Conservation (phyloP, 2,329 filamentous ascomycete genomes). For the Mycosphaerelloides madeirae region DNA sequence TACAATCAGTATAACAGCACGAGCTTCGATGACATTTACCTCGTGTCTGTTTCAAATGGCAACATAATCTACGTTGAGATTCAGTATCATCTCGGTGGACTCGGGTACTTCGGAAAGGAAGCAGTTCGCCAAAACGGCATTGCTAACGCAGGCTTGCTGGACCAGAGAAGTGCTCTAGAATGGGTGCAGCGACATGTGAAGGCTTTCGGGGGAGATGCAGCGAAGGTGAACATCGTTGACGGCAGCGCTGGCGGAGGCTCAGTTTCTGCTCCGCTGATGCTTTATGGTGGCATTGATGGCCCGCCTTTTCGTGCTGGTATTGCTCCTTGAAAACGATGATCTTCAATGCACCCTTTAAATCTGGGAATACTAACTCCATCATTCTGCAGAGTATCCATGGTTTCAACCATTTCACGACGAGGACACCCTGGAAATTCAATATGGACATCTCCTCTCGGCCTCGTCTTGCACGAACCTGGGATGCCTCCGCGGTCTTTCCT, state of each 20-base stretch:
- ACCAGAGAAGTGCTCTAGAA: conserved; percentile 27
- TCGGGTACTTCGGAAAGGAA: conserved; percentile 25
- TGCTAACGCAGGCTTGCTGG: conserved; percentile 21
- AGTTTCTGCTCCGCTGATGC: conserved; percentile 15
- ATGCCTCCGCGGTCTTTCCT: conserved; percentile 24
- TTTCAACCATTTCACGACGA: conserved; percentile 30
- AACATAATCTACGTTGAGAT: conserved; percentile 32
- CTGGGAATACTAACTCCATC: neutral
- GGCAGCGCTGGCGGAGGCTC: conserved; percentile 27
- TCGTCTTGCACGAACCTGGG: conserved; percentile 30
- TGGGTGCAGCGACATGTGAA: conserved; percentile 28
- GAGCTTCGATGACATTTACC: conserved; percentile 20
- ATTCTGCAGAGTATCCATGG: conserved; percentile 34
- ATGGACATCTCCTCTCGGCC: conserved; percentile 23
- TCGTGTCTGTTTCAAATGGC: conserved; percentile 30
- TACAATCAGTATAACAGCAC: conserved; percentile 31
- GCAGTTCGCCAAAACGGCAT: conserved; percentile 21
- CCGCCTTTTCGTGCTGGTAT: conserved; percentile 43
- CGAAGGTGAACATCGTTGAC: conserved; percentile 21
- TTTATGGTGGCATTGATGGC: conserved; percentile 16
- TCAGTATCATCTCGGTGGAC: conserved; percentile 30
- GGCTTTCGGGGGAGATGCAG: conserved; percentile 27
- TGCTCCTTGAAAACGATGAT: conserved; percentile 21
- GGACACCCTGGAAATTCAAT: conserved; percentile 16
- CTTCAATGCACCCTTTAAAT: neutral